Evolutionary conservation across 768 basidiomycete genomes (phyloP).

Genomic region (Mycena sanguinolenta): DNA sequence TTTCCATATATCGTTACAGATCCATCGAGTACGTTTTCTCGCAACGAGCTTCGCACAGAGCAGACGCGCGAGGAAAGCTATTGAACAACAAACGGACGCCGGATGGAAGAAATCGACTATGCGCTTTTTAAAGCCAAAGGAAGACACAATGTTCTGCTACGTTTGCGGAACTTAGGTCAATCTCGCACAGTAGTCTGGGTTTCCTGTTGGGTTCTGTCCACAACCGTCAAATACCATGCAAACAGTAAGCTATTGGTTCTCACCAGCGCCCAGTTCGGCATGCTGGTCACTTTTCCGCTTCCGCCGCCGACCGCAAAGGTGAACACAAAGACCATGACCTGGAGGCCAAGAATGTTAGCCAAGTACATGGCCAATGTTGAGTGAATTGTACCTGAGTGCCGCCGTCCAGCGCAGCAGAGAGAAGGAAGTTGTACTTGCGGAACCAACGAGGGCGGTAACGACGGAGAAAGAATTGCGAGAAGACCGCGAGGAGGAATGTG

Average conservation of each 20-base stretch:
- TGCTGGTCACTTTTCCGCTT: conserved; percentile 51
- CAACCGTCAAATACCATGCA: neutral
- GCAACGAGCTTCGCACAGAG: too few species aligned
- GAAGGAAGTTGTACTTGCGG: conserved; percentile 56
- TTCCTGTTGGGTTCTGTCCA: neutral
- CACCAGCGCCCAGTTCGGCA: conserved; percentile 57
- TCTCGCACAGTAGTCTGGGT: neutral
- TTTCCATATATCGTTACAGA: too few species aligned
- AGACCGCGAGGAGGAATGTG: conserved; percentile 57
- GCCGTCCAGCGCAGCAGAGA: conserved; percentile 54
- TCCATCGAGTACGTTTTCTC: too few species aligned
- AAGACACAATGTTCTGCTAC: too few species aligned
- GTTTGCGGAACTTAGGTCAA: neutral
- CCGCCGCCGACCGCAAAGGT: conserved; percentile 66
- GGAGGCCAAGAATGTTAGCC: conserved; percentile 54
- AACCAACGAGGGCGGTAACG: conserved; percentile 63
- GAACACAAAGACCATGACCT: conserved; percentile 69
- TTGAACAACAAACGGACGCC: too few species aligned
- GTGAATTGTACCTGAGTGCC: conserved; percentile 52
- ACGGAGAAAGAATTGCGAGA: conserved; percentile 63
- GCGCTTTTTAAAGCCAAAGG: too few species aligned
- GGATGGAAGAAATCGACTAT: too few species aligned
- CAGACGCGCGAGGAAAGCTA: too few species aligned
- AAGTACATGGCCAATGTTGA: conserved; percentile 47
- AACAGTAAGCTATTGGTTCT: conserved; percentile 2